Base-by-base conservation (phyloP, 108 stramenopile species). In the Skeletonema grethae region DNA sequence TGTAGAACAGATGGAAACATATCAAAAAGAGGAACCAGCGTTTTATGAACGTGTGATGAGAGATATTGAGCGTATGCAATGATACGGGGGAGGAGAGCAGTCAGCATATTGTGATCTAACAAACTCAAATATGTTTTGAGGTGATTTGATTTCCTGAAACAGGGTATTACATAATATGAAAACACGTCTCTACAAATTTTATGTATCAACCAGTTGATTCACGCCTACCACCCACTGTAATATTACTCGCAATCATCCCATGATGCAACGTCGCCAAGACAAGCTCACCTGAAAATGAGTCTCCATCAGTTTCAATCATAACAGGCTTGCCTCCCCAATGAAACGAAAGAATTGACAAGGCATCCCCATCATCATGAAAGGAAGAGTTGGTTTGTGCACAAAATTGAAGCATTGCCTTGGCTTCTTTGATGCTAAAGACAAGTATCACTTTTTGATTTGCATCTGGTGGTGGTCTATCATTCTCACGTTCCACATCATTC, bases 291-390 rank as follows among this genome's bases (percentile, higher is more conserved):
- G 80, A 72, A 50, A 86, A 90, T n/a, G 56, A 65, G 29, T 81
- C 72, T 0, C 81, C 85, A 45, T 85, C 81, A 5, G 87, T 83
- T 70, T 85, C 84, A 50, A 85, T 79, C 18, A 91, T 77, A 50
- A 94, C 83, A 9, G 93, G 93, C 46, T 86, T 82, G 9, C 93
- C 93, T 22, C 93, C 93, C 89, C 90, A 95, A 76, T 86, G 84
- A 65, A 92, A 95, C 0, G 76, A 84, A 3, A 95, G 57, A 10
- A 86, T 73, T 3, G 87, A 73, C 24, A 88, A 80, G 25, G 74
- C 76, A 63, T 88, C 84, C n/a, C 69, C 70, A 43, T 77, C 76
- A 55, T 73, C 43, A 31, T 76, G 63, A 41, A 69, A 28, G 16
- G 75, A 24, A 63, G 43, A 66, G 68, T 76, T 34, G 74, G 73